A percentile compares a stretch with the other conserved stretches of the same genome.
Conservation (phyloP, 768 basidiomycete species). For the Pleurotus sapidus region DNA sequence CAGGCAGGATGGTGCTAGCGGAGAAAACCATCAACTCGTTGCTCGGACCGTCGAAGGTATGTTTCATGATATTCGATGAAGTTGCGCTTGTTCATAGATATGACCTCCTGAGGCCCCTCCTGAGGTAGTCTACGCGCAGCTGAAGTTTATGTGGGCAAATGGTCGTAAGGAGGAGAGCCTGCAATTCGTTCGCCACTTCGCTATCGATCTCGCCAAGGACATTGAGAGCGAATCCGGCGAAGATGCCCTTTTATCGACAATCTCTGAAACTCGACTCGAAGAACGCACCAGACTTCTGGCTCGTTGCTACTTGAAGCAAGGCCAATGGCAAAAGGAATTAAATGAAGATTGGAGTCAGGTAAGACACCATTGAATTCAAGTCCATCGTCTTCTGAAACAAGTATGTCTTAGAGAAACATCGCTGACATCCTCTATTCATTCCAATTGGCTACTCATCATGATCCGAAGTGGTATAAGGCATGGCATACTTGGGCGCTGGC, state of each 20-base stretch:
- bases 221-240: constrained; percentile 48
- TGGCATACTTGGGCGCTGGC: constrained; percentile 99
- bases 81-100: no score
- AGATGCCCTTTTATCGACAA: constrained; percentile 24
- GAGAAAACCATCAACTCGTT: constrained; percentile 96
- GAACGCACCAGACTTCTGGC: constrained; percentile 86
- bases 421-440: constrained; percentile 84
- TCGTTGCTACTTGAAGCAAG: constrained; percentile 94
- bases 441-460: constrained; percentile 83
- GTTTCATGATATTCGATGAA: constrained; percentile 11
- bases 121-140: constrained; percentile 92
- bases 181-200: constrained; percentile 80
- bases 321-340: constrained; percentile 87
- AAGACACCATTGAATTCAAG: constrained; percentile 22
- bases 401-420: constrained; percentile 57
- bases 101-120: constrained; percentile 73
- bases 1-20: constrained; percentile 86
- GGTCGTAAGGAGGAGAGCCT: constrained; percentile 71
- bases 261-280: constrained; percentile 56
- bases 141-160: constrained; percentile 94
- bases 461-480: constrained; percentile 95
- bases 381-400: no score
- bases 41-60: constrained; percentile 67
- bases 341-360: constrained; percentile 80
- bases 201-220: constrained; percentile 71